Percentiles rank a stretch among this genome's conserved stretches.
Conservation (phyloP, 164 flowering plant species). For the Paratinospora sagittata region DNA sequence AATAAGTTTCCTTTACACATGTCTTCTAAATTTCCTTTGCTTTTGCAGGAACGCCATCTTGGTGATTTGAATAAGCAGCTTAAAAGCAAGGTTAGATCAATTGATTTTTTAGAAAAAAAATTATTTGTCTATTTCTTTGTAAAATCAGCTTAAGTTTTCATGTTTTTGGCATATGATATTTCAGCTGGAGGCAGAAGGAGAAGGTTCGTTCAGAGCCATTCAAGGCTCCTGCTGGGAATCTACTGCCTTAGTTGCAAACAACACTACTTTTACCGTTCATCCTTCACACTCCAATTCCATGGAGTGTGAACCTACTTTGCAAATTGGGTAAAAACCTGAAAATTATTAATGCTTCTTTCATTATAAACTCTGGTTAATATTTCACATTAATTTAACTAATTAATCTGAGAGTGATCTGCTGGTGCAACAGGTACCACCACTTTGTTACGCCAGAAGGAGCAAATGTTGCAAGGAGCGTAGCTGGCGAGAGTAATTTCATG, state of each 20-base stretch:
- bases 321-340: slow-evolving; percentile 51
- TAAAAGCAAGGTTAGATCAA: slow-evolving; percentile 46
- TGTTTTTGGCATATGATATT: background rate
- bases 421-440: slow-evolving; percentile 30
- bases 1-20: background rate
- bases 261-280: slow-evolving; percentile 35
- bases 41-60: slow-evolving; percentile 73
- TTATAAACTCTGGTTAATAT: no score
- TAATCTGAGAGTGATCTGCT: background rate
- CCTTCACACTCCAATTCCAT: slow-evolving; percentile 38
- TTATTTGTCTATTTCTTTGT: no score
- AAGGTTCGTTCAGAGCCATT: slow-evolving; percentile 29
- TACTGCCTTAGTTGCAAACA: slow-evolving; percentile 33
- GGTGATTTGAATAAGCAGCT: slow-evolving; percentile 88
- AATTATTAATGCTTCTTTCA: no score
- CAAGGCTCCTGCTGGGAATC: slow-evolving; percentile 64
- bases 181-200: slow-evolving; percentile 67
- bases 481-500: slow-evolving; percentile 28
- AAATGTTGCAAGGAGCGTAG: slow-evolving; percentile 19
- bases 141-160: background rate
- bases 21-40: background rate
- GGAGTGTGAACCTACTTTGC: slow-evolving; percentile 60
- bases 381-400: no score
- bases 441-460: slow-evolving; percentile 25
- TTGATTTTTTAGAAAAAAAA: background rate